A percentile compares a stretch with the other conserved stretches of the same genome.
phyloP scores from a whole-genome alignment of 2,329 filamentous ascomycete genomes.

The Coniochaeta hoffmannii region DNA sequence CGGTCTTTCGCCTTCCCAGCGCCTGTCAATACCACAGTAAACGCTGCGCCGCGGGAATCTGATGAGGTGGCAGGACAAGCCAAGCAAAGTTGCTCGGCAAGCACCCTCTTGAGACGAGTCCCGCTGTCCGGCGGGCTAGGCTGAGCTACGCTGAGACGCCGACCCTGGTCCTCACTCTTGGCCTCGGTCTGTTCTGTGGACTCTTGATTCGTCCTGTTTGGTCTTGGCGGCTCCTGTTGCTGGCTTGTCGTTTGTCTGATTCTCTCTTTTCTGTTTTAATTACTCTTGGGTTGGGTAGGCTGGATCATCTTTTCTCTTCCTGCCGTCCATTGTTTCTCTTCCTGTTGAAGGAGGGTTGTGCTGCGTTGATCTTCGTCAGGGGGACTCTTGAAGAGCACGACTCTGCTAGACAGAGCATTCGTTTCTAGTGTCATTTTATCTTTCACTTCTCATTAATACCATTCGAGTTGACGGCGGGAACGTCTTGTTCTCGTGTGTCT shows the following conservation, averaged over 20 bases:
- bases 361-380: constrained; percentile 1
- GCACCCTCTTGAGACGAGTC: neutral
- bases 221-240: neutral
- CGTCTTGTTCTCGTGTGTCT: constrained; percentile 1
- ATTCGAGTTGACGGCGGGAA: neutral
- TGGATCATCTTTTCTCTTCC: neutral
- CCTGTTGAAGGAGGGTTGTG: neutral
- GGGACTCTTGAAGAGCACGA: constrained; percentile 1
- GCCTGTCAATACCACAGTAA: neutral
- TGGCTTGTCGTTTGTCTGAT: neutral
- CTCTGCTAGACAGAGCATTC: neutral
- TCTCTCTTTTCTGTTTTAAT: neutral
- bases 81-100: neutral
- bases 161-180: neutral
- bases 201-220: neutral
- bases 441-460: neutral
- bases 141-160: neutral
- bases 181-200: neutral
- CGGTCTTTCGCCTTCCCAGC: neutral
- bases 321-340: too few species aligned
- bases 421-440: constrained; percentile 5
- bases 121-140: neutral
- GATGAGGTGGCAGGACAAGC: neutral
- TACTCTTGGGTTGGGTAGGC: neutral
- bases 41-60: neutral